Evolutionary conservation across 305 asterid genomes (phyloP), one percentile per base, ranked within the genome.

Genomic region (Fraxinus ornus): DNA sequence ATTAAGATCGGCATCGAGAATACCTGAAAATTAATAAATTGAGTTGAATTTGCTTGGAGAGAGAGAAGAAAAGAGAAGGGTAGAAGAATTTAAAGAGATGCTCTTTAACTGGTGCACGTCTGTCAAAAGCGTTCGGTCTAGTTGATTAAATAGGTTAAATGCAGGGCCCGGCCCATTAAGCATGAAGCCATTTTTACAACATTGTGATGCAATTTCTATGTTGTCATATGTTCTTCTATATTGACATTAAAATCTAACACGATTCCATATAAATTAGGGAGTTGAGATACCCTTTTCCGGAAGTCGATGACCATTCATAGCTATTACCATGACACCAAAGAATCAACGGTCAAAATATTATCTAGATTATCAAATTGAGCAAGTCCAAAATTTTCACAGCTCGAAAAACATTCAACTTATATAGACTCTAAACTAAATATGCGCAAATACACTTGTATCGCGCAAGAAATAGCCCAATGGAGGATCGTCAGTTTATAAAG

Each of bases 1-100:
- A 57, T 8, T 47, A 62, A 60, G 60, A 72, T 15, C 13, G 32
- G 26, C 19, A 26, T 66, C 74, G 36, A 66, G 76, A 57, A 44
- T 84, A 88, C 91, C 91, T 85, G 85, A 66, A 77, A 72, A 47
- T 32, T 76, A 83, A 77, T 66, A 77, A 80, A 81, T 1, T n/a
- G 47, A 62, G 39, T 9, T 57, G 47, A 80, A 79, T 32, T 80
- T 70, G 49, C 78, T 32, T 47, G 78, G 39, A 30, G 82, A 77
- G 36, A 82, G 12, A 55, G 36, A 1, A 19, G 81, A 55, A 19
- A 17, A 52, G 76, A 21, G 24, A 71, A 44, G 19, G 72, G 81
- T 1, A 85, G 79, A 83, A 82, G 75, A 83, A 77, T 78, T 55
- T 75, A 7, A 57, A 72, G 84, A 88, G 88, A 76, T 73, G 84